A percentile compares a stretch with the other conserved stretches of the same genome.
Evolutionary conservation across 768 basidiomycete species (phyloP).

Genomic region (Leccinum fibrillosum): DNA sequence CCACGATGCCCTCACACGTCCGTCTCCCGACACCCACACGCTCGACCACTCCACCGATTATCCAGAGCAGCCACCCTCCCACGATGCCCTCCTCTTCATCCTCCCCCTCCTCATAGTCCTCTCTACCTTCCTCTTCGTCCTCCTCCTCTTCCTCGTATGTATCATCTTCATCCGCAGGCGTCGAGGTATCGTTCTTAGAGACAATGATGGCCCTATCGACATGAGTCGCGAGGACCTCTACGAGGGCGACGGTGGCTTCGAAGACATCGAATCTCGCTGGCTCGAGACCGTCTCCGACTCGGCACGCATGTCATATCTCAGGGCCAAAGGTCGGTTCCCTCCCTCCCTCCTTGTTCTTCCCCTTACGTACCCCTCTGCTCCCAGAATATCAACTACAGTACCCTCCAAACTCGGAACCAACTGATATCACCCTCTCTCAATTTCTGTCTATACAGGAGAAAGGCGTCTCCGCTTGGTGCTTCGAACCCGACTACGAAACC

Average conservation of each 20-base stretch:
- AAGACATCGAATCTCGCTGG: slow-evolving; percentile 91
- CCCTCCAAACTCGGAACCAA: slow-evolving; percentile 93
- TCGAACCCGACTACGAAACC: slow-evolving; percentile 97
- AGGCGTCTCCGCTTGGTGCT: slow-evolving; percentile 98
- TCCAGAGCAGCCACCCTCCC: slow-evolving; percentile 28
- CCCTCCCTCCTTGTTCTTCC: neutral
- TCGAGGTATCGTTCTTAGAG: slow-evolving; percentile 73
- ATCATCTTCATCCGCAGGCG: slow-evolving; percentile 79
- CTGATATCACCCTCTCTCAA: slow-evolving; percentile 97
- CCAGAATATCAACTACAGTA: slow-evolving; percentile 82
- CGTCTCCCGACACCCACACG: slow-evolving; percentile 2
- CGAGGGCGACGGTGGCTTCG: slow-evolving; percentile 90
- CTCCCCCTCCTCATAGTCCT: slow-evolving; percentile 93
- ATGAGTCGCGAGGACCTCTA: slow-evolving; percentile 89
- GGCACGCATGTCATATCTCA: slow-evolving; percentile 65
- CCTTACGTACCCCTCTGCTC: slow-evolving; percentile 4
- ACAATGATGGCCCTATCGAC: slow-evolving; percentile 90
- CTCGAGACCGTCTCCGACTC: slow-evolving; percentile 75
- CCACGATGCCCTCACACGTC: slow-evolving; percentile 1
- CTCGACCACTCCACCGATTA: slow-evolving; percentile 11
- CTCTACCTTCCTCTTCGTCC: slow-evolving; percentile 87
- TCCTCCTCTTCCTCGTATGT: slow-evolving; percentile 88
- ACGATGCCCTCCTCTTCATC: slow-evolving; percentile 79
- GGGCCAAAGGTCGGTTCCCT: slow-evolving; percentile 74
- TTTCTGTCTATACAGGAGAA: slow-evolving; percentile 99